Base-by-base conservation (phyloP, 768 basidiomycete genomes). In the Phylloporus rhodoxanthus region DNA sequence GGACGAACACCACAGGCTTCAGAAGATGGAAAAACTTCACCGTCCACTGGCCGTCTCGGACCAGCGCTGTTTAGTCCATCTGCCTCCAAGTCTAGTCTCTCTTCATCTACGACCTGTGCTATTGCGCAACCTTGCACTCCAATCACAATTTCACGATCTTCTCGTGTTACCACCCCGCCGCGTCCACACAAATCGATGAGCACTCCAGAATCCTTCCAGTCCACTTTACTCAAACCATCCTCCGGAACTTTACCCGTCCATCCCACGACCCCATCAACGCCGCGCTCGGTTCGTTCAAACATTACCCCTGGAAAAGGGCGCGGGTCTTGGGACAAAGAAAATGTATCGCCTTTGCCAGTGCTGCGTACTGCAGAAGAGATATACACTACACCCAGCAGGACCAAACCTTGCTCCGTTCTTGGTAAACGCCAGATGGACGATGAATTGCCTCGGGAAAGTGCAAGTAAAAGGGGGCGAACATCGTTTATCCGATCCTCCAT, bases 271-370 rank as follows among this genome's bases (percentile, higher is more conserved):
- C 72, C 68, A 5, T 52, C 64, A 10, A 70, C 72, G 2, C 72
- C 75, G 1, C 65, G 66, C 14, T 62, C 64, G 11, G 50, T 50
- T 33, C 57, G 57, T 29, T 48, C 49, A 19, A 58, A 51, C 37
- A 55, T 64, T 26, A 70, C 72, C 19, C 63, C 68, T 19, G 72
- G 71, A 54, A 73, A 74, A 51, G 68, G 72, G 45, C 64, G 68
- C 53, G 64, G 60, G 14, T 56, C 57, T 7, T 61, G 59, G 1
- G 66, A 83, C 62, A 87, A 87, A 66, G 85, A 88, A 61, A 87
- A 87, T 57, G 50, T 64, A 28, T 76, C 76, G 0, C 81, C 79
- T 29, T 53, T 65, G 5, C 57, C 57, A 8, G 50, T 59, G 25
- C 63, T 68, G 41, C 68, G 76, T 32, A 69, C 77, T 19, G 53